These are phyloP conservation scores for Eucalyptus tenuipes DNA, from an alignment of 345 rosid genomes.

Conservation along the genomic window DNA sequence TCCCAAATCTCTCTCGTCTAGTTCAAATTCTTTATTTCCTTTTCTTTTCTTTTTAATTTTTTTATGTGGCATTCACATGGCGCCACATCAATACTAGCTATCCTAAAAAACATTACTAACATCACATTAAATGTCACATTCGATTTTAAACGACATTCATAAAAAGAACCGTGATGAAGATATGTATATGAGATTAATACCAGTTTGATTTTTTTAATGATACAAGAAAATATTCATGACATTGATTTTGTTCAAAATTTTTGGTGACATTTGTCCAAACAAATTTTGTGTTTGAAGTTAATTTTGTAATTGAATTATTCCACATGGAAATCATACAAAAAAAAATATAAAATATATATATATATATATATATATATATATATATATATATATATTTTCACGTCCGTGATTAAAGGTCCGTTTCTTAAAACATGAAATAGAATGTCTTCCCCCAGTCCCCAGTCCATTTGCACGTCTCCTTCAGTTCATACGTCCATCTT, in stretches of 20 bases:
- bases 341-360: no score
- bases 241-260: not conserved
- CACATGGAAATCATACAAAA: not conserved
- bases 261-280: not conserved
- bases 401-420: not conserved
- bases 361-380: no score
- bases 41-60: no score
- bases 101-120: not conserved
- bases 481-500: not conserved
- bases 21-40: not conserved
- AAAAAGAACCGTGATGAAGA: accelerated
- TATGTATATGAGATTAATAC: not conserved
- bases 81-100: not conserved
- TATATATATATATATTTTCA: no score
- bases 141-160: accelerated
- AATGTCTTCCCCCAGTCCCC: not conserved
- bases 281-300: not conserved
- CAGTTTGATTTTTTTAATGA: accelerated
- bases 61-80: accelerated
- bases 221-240: accelerated
- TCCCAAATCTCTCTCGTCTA: not conserved
- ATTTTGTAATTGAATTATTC: not conserved
- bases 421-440: not conserved
- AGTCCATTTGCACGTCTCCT: not conserved
- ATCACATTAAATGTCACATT: not conserved